Evolutionary conservation across 345 rosid species (phyloP), one percentile per base, ranked within the genome.

Genomic region (Brassica rapa): DNA sequence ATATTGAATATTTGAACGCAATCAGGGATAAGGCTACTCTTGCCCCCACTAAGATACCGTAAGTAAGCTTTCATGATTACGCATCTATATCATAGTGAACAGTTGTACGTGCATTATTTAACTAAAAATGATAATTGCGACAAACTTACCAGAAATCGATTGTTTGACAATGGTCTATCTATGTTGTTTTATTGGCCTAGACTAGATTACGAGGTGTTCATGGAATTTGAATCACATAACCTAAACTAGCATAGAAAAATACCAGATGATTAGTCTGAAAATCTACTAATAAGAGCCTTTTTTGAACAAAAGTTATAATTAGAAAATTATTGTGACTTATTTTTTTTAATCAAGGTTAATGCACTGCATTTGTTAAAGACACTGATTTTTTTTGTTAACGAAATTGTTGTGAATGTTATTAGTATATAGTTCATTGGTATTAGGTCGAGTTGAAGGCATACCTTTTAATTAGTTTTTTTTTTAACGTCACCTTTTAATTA

Each of bases 1-100:
- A 32, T 49, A 53, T 49, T 49, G 56, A 14, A 49, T 14, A n/a
- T 14, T 49, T 49, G 53, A 62, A 24, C 51, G 55, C 30, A 49
- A 70, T 62, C 30, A 76, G n/a, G 70, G 6, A 62, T 11, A 49
- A 71, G 32, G 15, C 57, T 62, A 70, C 32, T 70, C 70, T 70
- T 69, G 66, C 23, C 41, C 39, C 80, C 71, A 70, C 66, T 63
- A 37, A 63, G 71, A 70, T 70, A 63, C 75, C 25, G 33, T 63
- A 53, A 62, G 56, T 25, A 70, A 30, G 72, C 80, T 70, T 77
- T 63, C 56, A 77, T 62, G 70, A 77, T 77, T 70, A 77, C 69
- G 75, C 53, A 23, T 68, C 74, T 69, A 69, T 46, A 76, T 76
- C 27, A 69, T 62, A 69, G 62, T 76, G 68, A 76, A n/a, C 56